Base-by-base conservation (phyloP, 2,329 filamentous ascomycete species). In the Fusarium proliferatum region DNA sequence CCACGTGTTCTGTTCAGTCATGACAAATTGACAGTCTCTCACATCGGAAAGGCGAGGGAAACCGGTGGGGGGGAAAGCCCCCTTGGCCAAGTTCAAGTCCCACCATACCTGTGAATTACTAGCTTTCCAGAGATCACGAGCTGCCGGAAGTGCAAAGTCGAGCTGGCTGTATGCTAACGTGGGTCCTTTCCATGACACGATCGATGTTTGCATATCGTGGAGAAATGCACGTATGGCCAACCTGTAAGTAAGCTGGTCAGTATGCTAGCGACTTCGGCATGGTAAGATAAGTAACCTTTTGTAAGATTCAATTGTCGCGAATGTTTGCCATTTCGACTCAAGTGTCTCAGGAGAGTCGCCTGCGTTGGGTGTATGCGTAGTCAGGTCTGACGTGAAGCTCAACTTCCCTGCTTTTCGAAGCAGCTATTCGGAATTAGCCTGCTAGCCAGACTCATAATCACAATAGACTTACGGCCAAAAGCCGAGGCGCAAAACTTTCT, bases 161-260 rank as follows among this genome's bases (percentile, higher is more conserved):
- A 77, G 74, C 49, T 77, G 76, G 49, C 59, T 77, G 43, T 76
- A 75, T n/a, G 74, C 67, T 52, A 77, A 61, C 21, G 64, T 67
- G 30, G 76, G 68, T 10, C 64, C 71, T 49, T 73, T 77, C 59
- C 76, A 78, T 30, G 56, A 57, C 30, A 62, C 51, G 56, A 77
- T 71, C 10, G 76, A 77, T 26, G 76, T 74, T 36, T 77, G 76
- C 23, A 65, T 64, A 39, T 78, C 76, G 42, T 77, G 68, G 15
- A 78, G 58, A 46, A 77, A 77, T 45, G 77, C 30, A 38, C 72
- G 76, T 15, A 76, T 76, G 58, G 69, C 69, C 26, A 76, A 28
- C 61, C 76, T 77, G n/a, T 46, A 34, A 23, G n/a, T 46, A 36
- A 23, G 39, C 38, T 36, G 51, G 61, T 77, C 56, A 77, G 68